Base-by-base conservation (phyloP, 2,329 filamentous ascomycete genomes). In the Sclerotinia subarctica region DNA sequence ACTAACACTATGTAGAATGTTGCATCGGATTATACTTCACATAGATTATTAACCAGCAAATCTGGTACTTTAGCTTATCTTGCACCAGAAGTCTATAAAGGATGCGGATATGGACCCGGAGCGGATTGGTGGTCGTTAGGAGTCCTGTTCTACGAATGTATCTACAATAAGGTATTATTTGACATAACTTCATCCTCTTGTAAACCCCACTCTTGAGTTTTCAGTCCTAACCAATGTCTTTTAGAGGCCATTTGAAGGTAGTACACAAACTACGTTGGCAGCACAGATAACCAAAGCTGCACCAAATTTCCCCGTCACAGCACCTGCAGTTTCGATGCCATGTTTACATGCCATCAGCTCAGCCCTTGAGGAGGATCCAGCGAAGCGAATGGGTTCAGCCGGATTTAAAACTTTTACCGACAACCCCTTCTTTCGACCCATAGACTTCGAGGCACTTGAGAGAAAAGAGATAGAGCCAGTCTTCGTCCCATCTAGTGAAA, bases 61-160 rank as follows among this genome's bases (percentile, higher is more conserved):
- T 99, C 95, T 0, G 95, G 95, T 44, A 99, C 95, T 0, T 82
- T 99, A 69, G 95, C 95, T 66, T 99, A 99, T 77, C 87, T 99
- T 10, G 94, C 94, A 1, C 95, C 95, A 5, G 95, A 99, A 78
- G 95, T 98, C 2, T 99, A 98, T 76, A 86, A 89, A 72, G 94
- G 94, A 60, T 90, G 88, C 70, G 95, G 95, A 51, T 99, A 99
- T 77, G 89, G 91, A 69, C 88, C 89, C 58, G 92, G 95, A 74
- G 94, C 95, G 53, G 95, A 99, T 78, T 99, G 95, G 95, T 99
- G 95, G 95, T 98, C 95, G 7, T 81, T 99, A 29, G 95, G 95
- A 60, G 95, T 99, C 57, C 86, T 96, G n/a, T 98, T 98, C 79
- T 99, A 97, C 79, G 95, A 99, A 79, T 98, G 95, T 84, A 97